Evolutionary conservation across 805 yeast genomes (phyloP).

Genomic region (Yarrowia deformans): DNA sequence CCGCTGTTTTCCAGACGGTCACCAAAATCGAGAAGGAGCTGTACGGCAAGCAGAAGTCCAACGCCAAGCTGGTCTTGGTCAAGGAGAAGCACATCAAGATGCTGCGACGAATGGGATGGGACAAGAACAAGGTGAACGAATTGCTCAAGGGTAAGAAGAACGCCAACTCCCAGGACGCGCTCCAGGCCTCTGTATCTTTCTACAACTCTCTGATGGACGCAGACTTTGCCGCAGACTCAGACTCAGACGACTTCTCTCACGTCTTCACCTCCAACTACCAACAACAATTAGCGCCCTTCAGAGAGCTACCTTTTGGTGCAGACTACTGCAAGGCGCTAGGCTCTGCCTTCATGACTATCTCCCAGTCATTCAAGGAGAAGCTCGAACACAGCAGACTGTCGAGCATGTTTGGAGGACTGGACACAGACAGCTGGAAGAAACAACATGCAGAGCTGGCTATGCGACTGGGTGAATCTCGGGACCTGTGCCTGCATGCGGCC

Average conservation of each 20-base stretch:
- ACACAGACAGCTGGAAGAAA: conserved; percentile 32
- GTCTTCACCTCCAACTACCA: conserved; percentile 24
- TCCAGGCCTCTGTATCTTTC: conserved; percentile 20
- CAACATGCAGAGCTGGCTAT: conserved; percentile 28
- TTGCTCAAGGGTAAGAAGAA: conserved; percentile 30
- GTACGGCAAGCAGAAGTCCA: conserved; percentile 26
- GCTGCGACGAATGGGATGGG: conserved; percentile 38
- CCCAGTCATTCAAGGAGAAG: conserved; percentile 31
- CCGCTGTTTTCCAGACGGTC: conserved; percentile 16
- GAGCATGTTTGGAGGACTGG: conserved; percentile 14
- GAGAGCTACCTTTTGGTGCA: conserved; percentile 36
- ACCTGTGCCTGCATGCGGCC: conserved; percentile 27
- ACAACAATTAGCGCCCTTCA: conserved; percentile 19
- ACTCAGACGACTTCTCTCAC: conserved; percentile 18
- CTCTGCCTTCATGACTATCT: conserved; percentile 27
- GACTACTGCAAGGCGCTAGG: conserved; percentile 35
- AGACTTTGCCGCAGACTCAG: conserved; percentile 5
- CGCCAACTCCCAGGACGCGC: conserved; percentile 13
- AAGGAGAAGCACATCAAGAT: conserved; percentile 21
- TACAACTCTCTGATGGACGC: conserved; percentile 22
- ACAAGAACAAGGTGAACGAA: conserved; percentile 31
- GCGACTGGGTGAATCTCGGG: conserved; percentile 17
- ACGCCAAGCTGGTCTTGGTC: conserved; percentile 36
- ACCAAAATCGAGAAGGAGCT: conserved; percentile 23
- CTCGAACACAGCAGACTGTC: conserved; percentile 25